Conservation (phyloP, 768 basidiomycete genomes). For the Tylopilus plumbeoviolaceoides region DNA sequence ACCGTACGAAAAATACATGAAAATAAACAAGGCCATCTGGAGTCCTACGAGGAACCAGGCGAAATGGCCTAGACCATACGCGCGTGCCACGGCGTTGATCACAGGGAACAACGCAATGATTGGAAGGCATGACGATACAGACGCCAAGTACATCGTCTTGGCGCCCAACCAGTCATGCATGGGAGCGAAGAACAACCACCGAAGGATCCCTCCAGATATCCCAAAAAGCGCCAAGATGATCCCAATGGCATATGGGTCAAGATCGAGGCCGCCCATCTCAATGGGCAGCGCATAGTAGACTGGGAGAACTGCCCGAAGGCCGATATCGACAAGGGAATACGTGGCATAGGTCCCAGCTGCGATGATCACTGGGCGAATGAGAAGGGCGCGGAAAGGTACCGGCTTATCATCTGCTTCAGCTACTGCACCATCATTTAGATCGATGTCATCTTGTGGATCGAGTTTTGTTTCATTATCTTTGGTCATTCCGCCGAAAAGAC, state of each 20-base stretch:
- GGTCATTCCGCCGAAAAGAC: slow-evolving; percentile 7
- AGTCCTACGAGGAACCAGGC: slow-evolving; percentile 50
- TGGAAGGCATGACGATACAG: slow-evolving; percentile 46
- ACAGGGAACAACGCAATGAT: slow-evolving; percentile 42
- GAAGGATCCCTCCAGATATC: slow-evolving; percentile 39
- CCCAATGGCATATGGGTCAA: slow-evolving; percentile 29
- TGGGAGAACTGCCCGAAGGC: slow-evolving; percentile 44
- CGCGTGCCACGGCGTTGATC: slow-evolving; percentile 35
- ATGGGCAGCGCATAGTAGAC: slow-evolving; percentile 24
- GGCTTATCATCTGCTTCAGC: slow-evolving; percentile 18
- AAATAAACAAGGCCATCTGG: slow-evolving; percentile 44
- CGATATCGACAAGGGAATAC: slow-evolving; percentile 60
- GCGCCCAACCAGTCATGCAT: slow-evolving; percentile 56
- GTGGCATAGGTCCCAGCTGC: slow-evolving; percentile 48
- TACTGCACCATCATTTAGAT: not conserved
- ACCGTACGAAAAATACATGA: slow-evolving; percentile 55
- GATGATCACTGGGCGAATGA: not conserved
- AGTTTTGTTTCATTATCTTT: not conserved
- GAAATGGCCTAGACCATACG: slow-evolving; percentile 34
- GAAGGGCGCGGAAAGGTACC: slow-evolving; percentile 39
- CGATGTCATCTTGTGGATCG: no score
- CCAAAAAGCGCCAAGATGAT: slow-evolving; percentile 21
- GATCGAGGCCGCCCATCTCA: slow-evolving; percentile 17
- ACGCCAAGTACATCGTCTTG: slow-evolving; percentile 51
- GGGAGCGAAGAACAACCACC: slow-evolving; percentile 59